Percentiles rank a stretch among this genome's conserved stretches.
phyloP scores from a whole-genome alignment of 164 flowering plant species.

The Umbellularia californica region DNA sequence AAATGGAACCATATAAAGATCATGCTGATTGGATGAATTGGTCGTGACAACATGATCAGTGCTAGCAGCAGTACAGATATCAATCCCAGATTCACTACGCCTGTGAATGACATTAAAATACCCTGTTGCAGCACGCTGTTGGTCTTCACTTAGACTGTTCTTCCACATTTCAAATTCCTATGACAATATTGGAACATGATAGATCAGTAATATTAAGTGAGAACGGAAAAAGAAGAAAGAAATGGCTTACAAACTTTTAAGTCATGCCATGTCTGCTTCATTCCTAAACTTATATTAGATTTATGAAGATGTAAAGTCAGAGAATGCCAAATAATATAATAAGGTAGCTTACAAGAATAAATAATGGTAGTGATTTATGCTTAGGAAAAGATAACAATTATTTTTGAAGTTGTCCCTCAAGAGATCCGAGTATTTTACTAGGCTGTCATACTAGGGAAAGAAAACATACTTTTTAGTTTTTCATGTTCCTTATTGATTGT shows the following conservation, averaged over 20 bases:
- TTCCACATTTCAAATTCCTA: constrained; percentile 92
- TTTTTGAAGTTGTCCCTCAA: too few species aligned
- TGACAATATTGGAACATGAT: constrained; percentile 9
- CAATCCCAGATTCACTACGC: constrained; percentile 44
- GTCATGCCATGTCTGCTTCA: not conserved
- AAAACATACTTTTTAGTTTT: too few species aligned
- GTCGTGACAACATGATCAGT: constrained; percentile 15
- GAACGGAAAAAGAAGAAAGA: not conserved
- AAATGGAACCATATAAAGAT: constrained; percentile 63
- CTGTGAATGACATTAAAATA: constrained; percentile 79
- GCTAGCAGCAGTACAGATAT: constrained; percentile 16
- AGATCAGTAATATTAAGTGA: not conserved
- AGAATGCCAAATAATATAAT: not conserved
- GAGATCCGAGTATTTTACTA: too few species aligned
- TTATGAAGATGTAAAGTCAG: not conserved
- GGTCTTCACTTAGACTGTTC: constrained; percentile 42
- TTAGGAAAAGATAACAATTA: too few species aligned
- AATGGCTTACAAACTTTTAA: not conserved
- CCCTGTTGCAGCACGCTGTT: constrained; percentile 57
- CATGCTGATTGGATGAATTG: constrained; percentile 15
- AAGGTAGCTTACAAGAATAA: not conserved
- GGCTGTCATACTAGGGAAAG: too few species aligned
- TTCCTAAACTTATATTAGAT: not conserved
- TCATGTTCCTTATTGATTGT: too few species aligned
- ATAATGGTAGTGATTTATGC: too few species aligned